Percentiles rank a stretch among this genome's conserved stretches.
Conservation (phyloP, 768 basidiomycete species). For the Trametes gibbosa region DNA sequence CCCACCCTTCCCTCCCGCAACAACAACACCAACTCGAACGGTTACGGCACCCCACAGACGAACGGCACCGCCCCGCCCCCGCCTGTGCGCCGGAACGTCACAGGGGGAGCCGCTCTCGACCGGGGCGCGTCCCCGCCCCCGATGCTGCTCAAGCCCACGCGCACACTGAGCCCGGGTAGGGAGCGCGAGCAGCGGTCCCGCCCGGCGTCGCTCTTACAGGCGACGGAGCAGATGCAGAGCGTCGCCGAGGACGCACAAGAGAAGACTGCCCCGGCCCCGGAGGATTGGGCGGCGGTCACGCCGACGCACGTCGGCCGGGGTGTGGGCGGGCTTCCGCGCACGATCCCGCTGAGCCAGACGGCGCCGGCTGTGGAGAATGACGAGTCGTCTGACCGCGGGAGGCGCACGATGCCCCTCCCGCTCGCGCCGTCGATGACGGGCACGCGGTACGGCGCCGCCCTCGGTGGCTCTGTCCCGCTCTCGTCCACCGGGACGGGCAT, state of each 20-base stretch:
- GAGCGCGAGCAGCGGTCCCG: constrained; percentile 6
- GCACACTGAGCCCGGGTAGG: constrained; percentile 34
- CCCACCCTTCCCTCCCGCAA: constrained; percentile 8
- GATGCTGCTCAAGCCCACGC: constrained; percentile 40
- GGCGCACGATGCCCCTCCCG: constrained; percentile 19
- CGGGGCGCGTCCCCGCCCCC: constrained; percentile 26
- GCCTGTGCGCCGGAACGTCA: constrained; percentile 26
- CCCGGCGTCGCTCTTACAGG: constrained; percentile 5
- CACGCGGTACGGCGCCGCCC: constrained; percentile 61
- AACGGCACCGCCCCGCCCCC: constrained; percentile 16
- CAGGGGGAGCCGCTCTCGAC: constrained; percentile 23
- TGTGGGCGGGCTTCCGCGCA: constrained; percentile 48
- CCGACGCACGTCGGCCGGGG: constrained; percentile 48
- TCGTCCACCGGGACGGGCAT: constrained; percentile 25
- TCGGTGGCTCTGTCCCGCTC: constrained; percentile 29
- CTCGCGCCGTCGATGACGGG: constrained; percentile 53
- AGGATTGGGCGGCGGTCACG: constrained; percentile 10
- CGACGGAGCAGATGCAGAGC: constrained; percentile 9
- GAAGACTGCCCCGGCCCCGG: neutral
- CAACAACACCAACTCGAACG: neutral
- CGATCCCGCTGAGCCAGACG: constrained; percentile 39
- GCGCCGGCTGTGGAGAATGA: too few species aligned
- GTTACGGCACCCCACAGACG: too few species aligned
- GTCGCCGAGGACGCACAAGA: constrained; percentile 6
- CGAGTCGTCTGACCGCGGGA: neutral